These are phyloP conservation scores for Fonsecaea pugnacius DNA, from an alignment of 2,329 filamentous ascomycete species.

Conservation along the genomic window DNA sequence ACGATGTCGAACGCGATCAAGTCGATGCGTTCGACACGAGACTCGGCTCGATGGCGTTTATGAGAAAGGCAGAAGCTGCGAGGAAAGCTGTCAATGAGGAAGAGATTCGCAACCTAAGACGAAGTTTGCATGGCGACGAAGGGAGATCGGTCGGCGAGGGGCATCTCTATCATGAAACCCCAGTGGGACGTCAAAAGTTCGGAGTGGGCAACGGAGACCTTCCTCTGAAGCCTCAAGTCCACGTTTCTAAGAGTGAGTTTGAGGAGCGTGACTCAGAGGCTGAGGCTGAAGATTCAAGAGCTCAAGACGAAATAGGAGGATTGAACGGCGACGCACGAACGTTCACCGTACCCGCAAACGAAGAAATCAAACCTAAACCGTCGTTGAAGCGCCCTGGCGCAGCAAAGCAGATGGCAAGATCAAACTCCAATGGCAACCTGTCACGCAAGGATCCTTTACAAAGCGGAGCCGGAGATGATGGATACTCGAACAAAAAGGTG, in stretches of 20 bases:
- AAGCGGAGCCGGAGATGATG: background rate
- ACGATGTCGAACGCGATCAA: slow-evolving; percentile 44
- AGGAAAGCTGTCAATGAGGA: slow-evolving; percentile 81
- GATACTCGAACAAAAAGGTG: slow-evolving; percentile 28
- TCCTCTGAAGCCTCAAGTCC: slow-evolving; percentile 39
- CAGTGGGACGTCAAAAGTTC: slow-evolving; percentile 66
- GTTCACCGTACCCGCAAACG: background rate
- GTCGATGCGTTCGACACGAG: slow-evolving; percentile 61
- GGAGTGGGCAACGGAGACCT: slow-evolving; percentile 37
- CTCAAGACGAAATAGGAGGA: slow-evolving; percentile 34
- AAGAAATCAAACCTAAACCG: background rate
- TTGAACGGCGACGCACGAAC: slow-evolving; percentile 10
- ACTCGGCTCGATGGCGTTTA: slow-evolving; percentile 87
- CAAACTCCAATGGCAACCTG: background rate
- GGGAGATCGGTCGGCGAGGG: slow-evolving; percentile 62
- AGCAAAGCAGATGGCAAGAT: background rate
- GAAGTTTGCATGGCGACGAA: slow-evolving; percentile 69
- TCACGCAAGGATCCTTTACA: background rate
- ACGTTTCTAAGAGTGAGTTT: slow-evolving; percentile 58
- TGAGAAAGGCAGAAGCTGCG: slow-evolving; percentile 83
- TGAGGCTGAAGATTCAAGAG: slow-evolving; percentile 42
- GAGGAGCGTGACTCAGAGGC: slow-evolving; percentile 63
- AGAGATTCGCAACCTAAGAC: slow-evolving; percentile 69
- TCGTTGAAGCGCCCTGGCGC: background rate
- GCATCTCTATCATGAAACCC: slow-evolving; percentile 57